phyloP scores from a whole-genome alignment of 78 protist species.

The Bodo saltans region DNA sequence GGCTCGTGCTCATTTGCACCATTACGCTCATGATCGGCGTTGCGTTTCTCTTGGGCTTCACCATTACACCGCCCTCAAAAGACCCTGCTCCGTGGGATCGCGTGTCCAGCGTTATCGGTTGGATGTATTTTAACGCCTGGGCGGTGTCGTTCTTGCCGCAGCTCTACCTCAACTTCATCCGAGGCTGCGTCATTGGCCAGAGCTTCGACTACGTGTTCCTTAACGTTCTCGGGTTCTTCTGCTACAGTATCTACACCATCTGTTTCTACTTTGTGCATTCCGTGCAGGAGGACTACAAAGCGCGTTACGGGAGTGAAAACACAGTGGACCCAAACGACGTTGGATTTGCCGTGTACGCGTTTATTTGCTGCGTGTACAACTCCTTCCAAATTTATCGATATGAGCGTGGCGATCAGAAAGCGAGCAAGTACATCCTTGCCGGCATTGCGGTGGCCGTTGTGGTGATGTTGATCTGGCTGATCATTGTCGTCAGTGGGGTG shows the following conservation, averaged over 20 bases:
- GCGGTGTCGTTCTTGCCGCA: constrained; percentile 81
- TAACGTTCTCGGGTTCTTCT: constrained; percentile 71
- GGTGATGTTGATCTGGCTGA: neutral
- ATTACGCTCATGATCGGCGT: neutral
- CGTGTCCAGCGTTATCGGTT: constrained; percentile 49
- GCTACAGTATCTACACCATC: constrained; percentile 62
- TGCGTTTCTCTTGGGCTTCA: neutral
- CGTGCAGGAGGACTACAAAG: constrained; percentile 45
- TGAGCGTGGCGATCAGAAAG: constrained; percentile 48
- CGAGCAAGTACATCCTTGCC: neutral
- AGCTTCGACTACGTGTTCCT: constrained; percentile 57
- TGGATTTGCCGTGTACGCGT: constrained; percentile 77
- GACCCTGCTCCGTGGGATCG: constrained; percentile 21
- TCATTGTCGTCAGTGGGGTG: constrained; percentile 2
- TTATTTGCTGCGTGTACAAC: constrained; percentile 49
- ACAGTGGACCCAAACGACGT: constrained; percentile 73
- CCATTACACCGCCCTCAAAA: neutral
- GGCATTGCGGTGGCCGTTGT: neutral
- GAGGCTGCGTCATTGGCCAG: constrained; percentile 61
- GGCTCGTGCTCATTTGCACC: too few relatives aligned
- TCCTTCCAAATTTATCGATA: constrained; percentile 63
- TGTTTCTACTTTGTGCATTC: constrained; percentile 29
- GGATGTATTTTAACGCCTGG: constrained; percentile 82
- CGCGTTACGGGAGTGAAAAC: neutral
- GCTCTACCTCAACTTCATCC: constrained; percentile 49